phyloP scores from a whole-genome alignment of 2,329 filamentous ascomycete species.

The Colletotrichum costaricense region DNA sequence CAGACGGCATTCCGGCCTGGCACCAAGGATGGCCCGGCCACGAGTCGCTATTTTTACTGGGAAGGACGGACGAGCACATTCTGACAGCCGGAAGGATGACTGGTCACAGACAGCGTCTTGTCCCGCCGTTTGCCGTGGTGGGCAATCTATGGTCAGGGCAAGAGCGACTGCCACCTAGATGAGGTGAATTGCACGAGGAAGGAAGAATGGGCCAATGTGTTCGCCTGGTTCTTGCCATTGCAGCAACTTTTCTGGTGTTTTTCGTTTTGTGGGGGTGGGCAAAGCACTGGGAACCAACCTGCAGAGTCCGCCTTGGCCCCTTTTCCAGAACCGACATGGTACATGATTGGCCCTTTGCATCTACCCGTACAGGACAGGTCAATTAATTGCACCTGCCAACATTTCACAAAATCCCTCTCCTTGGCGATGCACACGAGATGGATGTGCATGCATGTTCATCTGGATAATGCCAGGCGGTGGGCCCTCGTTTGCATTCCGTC shows the following conservation, averaged over 20 bases:
- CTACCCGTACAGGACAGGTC: background rate
- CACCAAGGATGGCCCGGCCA: slow-evolving; percentile 20
- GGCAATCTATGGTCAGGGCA: background rate
- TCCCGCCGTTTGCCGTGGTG: background rate
- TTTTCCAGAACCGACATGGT: background rate
- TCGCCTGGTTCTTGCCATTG: background rate
- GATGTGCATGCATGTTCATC: slow-evolving; percentile 14
- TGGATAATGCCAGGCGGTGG: slow-evolving; percentile 12
- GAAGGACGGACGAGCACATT: background rate
- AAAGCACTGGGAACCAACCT: background rate
- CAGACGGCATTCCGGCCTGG: background rate
- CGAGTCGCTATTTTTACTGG: slow-evolving; percentile 13
- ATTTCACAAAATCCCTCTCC: slow-evolving; percentile 15
- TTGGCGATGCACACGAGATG: slow-evolving; percentile 10
- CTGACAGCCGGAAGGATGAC: slow-evolving; percentile 10
- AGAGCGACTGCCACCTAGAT: background rate
- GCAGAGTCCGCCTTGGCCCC: background rate
- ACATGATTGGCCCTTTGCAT: slow-evolving; percentile 8
- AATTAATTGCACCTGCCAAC: slow-evolving; percentile 4
- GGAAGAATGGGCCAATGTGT: background rate
- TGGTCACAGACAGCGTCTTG: slow-evolving; percentile 4
- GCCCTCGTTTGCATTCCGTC: slow-evolving; percentile 4
- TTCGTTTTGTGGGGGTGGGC: slow-evolving; percentile 8
- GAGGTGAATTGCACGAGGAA: background rate
- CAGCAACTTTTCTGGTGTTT: background rate